Conservation (phyloP, 441 rosid genomes). For the Pelargonium fulgidum region DNA sequence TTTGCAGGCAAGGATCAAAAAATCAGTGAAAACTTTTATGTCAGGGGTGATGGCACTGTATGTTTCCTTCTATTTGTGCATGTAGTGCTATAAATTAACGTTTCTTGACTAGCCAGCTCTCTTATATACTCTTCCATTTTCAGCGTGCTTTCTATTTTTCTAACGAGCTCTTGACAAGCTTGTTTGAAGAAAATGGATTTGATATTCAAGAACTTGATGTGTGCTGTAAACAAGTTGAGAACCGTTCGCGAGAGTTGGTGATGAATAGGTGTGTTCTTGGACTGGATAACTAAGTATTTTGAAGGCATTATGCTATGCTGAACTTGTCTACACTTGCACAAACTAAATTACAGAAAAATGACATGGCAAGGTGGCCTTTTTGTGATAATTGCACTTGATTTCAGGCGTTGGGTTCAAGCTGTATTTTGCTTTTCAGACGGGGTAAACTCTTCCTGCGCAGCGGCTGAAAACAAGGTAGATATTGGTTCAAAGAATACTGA, state of each 20-base stretch:
- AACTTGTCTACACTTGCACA: not conserved
- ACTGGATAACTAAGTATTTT: not conserved
- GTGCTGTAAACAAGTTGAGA: conserved; percentile 91
- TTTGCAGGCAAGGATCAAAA: conserved; percentile 72
- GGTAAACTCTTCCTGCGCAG: conserved; percentile 17
- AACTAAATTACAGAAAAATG: not conserved
- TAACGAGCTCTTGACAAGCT: conserved; percentile 57
- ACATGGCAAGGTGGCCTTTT: not conserved
- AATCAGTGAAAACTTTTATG: conserved; percentile 81
- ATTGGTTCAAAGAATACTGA: conserved; percentile 25
- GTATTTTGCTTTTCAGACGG: conserved; percentile 44
- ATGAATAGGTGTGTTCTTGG: conserved; percentile 56
- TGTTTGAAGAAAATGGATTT: conserved; percentile 66
- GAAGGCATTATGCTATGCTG: conserved; percentile 1
- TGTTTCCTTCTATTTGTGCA: conserved; percentile 26
- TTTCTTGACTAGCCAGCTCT: conserved; percentile 7
- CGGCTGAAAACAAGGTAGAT: conserved; percentile 25
- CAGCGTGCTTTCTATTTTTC: conserved; percentile 96
- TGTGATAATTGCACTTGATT: conserved; percentile 22
- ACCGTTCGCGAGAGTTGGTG: conserved; percentile 73
- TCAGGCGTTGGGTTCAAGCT: conserved; percentile 91
- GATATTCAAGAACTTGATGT: conserved; percentile 64
- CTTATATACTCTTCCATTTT: conserved; percentile 19
- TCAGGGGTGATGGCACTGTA: conserved; percentile 97
- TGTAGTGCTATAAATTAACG: conserved; percentile 3